Base-by-base conservation (phyloP, 2,329 filamentous ascomycete species). In the Venturia effusa region DNA sequence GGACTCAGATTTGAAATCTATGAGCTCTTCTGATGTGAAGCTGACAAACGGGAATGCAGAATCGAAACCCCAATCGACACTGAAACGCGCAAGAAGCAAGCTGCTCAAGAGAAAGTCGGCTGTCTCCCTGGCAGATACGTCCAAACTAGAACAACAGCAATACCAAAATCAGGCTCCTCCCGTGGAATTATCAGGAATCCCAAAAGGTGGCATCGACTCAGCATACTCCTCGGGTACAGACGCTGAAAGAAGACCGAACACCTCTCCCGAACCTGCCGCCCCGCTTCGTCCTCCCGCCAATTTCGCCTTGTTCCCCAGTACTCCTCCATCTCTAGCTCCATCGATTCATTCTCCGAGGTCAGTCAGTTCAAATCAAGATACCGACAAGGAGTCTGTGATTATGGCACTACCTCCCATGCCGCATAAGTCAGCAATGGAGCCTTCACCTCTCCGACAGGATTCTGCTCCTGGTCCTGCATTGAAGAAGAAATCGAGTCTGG, bases 191-290 rank as follows among this genome's bases (percentile, higher is more conserved):
- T 34, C 51, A 57, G 51, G 51, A 32, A 57, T 57, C 34, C 34
- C 51, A 11, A 34, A 17, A n/a, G 51, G 30, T 4, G 45, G 61
- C 60, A 13, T 32, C 32, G 61, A 63, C 22, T 59, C 61, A 27
- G 51, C 61, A 63, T 60, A 60, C 32, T 63, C 61, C 24, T 63
- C 61, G 2, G 59, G 59, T 19, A 40, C 37, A 22, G 40, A 60
- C 59, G 59, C 37, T 43, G 37, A 40, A 30, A 48, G 24, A 17
- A 48, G 61, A 51, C 61, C 61, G 19, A 48, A 37, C 34, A 62
- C 61, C 15, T 62, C 61, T 41, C 61, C 61, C 45, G 45, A 51
- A 6, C 11, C 15, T 40, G 30, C 11, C 43, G 7, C 61, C 19
- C n/a, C 40, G 1, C 40, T 43, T 39, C 39, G 61, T 19, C 39